Base-by-base conservation (phyloP, 2,329 filamentous ascomycete genomes). In the Ophiostoma sp. region DNA sequence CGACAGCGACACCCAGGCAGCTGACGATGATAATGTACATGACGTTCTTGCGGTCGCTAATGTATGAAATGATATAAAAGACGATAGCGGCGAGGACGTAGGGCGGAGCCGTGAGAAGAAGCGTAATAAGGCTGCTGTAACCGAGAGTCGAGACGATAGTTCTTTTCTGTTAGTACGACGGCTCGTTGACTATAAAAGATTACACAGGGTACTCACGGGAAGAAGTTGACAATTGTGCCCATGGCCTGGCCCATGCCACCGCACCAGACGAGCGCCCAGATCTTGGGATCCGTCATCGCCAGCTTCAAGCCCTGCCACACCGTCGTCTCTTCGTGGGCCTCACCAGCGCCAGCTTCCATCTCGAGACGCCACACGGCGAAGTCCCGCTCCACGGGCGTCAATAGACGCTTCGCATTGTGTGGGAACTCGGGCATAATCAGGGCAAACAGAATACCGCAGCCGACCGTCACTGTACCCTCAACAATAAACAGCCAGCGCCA, bases 391-490 rank as follows among this genome's bases (percentile, higher is more conserved):
- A 71, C 15, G 11, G 75, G 76, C 0, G 76, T 77, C 12, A 82
- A 75, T 11, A 82, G 78, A 33, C 80, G 80, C 55, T 31, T 33
- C 5, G 57, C 57, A 22, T 61, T 61, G 57, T 61, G 57, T 5
- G 57, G 57, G 28, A 36, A 93, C 77, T 93, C 90, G 75, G 91
- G 86, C 1, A 93, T 89, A 78, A 89, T 84, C 85, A 88, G 92
- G 80, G 88, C 90, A 1, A 86, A 87, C 1, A 84, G 79, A 3
- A 90, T 77, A 2, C 89, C 74, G 19, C 42, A 90, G 0, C 90
- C 4, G 4, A 91, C 83, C 0, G 89, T 91, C 0, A 84, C 84
- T 7, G 90, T 50, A 9, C 90, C 90, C 81, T 89, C 86, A 31
- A 88, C 82, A 33, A 78, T 73, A 71, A 85, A 86, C 63, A 86